Percentiles rank a stretch among this genome's conserved stretches.
Evolutionary conservation across 257 asterid genomes (phyloP).

Genomic region (Solanum medicagineum): DNA sequence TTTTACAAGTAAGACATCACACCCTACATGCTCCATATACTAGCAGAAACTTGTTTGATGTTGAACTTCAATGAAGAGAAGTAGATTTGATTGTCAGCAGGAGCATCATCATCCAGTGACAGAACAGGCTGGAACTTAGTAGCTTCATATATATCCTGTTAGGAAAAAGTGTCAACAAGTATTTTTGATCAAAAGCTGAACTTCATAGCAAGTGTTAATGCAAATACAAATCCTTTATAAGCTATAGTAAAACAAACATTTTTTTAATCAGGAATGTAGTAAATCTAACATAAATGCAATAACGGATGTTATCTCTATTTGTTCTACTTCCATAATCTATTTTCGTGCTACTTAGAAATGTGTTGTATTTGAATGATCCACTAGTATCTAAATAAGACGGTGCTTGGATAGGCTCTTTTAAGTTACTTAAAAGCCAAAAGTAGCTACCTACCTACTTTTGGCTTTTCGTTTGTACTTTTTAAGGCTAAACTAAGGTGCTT

Average conservation of each 20-base stretch:
- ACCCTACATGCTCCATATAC: conserved; percentile 55
- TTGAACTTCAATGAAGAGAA: conserved; percentile 55
- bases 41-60: conserved; percentile 41
- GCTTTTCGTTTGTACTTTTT: too few relatives aligned
- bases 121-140: conserved; percentile 77
- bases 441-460: too few relatives aligned
- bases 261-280: not conserved
- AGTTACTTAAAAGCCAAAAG: too few relatives aligned
- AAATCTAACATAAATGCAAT: not conserved
- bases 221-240: not conserved
- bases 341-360: not conserved
- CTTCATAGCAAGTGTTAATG: not conserved
- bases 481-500: too few relatives aligned
- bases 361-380: not conserved
- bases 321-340: not conserved
- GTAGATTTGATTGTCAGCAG: conserved; percentile 40
- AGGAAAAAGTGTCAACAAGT: conserved; percentile 1
- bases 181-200: not conserved
- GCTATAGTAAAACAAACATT: not conserved
- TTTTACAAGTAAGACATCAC: not conserved
- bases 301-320: not conserved
- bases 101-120: conserved; percentile 39
- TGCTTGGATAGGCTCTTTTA: too few relatives aligned
- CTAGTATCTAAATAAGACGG: not conserved
- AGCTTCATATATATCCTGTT: conserved; percentile 93